These are phyloP conservation scores for Keqinozyma sinolaborantium DNA, from an alignment of 1,139 yeast genomes.

Conservation along the genomic window DNA sequence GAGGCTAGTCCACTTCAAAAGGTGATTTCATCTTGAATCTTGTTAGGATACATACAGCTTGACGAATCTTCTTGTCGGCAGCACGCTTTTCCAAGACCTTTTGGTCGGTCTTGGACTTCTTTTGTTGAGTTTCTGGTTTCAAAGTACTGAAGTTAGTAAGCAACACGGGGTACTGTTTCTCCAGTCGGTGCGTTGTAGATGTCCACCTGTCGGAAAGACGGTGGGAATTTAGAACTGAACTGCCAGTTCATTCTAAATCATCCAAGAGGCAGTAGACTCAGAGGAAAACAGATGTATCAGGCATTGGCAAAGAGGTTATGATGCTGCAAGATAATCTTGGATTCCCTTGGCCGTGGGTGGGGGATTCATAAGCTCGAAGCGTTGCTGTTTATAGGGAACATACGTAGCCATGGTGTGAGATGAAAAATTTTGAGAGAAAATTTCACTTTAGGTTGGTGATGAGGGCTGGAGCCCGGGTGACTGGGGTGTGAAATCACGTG, in stretches of 20 bases:
- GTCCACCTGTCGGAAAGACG: slow-evolving; percentile 23
- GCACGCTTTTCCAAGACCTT: slow-evolving; percentile 85
- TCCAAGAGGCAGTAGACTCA: slow-evolving; percentile 25
- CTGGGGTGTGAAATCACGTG: background rate
- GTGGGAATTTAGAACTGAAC: slow-evolving; percentile 39
- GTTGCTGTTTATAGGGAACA: background rate
- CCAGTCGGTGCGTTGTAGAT: slow-evolving; percentile 7
- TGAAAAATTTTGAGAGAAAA: background rate
- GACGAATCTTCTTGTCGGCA: slow-evolving; percentile 82
- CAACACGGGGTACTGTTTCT: background rate
- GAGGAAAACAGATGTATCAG: slow-evolving; percentile 50
- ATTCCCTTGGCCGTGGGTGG: slow-evolving; percentile 33
- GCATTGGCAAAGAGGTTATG: slow-evolving; percentile 40
- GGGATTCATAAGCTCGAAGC: background rate
- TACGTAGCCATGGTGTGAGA: background rate
- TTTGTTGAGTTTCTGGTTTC: slow-evolving; percentile 92
- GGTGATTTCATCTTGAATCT: slow-evolving; percentile 58
- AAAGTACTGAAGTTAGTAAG: slow-evolving; percentile 46
- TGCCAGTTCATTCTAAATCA: slow-evolving; percentile 43
- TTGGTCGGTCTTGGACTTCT: slow-evolving; percentile 90
- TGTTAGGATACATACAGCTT: slow-evolving; percentile 70
- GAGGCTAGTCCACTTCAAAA: slow-evolving; percentile 71
- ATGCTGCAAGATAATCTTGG: slow-evolving; percentile 45
- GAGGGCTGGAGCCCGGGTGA: background rate
- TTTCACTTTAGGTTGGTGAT: background rate